Percentiles rank a stretch among this genome's conserved stretches.
Evolutionary conservation across 2,329 filamentous ascomycete genomes (phyloP).

Genomic region (Aspergillus niger): DNA sequence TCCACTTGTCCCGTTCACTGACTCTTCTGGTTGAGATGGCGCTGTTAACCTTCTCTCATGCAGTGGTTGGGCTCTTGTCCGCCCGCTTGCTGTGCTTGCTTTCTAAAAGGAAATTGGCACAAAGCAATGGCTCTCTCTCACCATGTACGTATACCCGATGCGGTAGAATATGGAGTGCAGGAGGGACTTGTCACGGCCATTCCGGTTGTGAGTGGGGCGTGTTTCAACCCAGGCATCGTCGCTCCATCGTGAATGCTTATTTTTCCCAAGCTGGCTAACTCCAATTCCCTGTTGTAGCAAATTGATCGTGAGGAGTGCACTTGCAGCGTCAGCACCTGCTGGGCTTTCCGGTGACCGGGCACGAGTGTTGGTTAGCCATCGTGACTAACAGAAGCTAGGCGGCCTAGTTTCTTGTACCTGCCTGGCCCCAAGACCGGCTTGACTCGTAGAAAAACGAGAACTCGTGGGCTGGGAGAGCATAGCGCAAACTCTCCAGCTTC

Average conservation of each 20-base stretch:
- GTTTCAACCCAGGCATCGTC: background rate
- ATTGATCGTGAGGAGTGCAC: background rate
- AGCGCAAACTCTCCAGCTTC: background rate
- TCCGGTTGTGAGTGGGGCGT: background rate
- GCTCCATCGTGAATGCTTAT: slow-evolving; percentile 12
- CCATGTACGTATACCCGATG: slow-evolving; percentile 1
- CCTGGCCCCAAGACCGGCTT: background rate
- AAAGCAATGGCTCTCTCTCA: background rate
- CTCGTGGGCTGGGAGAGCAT: background rate
- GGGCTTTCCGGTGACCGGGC: background rate
- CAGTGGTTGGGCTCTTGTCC: background rate
- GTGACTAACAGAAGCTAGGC: background rate
- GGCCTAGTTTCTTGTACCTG: background rate
- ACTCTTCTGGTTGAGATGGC: background rate
- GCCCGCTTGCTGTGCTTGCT: background rate
- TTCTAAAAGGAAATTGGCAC: background rate
- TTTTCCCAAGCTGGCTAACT: slow-evolving; percentile 8
- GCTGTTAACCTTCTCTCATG: background rate
- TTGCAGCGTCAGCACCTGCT: background rate
- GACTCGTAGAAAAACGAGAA: background rate
- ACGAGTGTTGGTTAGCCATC: background rate
- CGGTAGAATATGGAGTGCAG: background rate
- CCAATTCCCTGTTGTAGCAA: background rate
- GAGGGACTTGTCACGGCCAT: background rate
- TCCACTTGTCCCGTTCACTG: slow-evolving; percentile 15